Base-by-base conservation (phyloP, 352 stramenopile genomes). In the Phytophthora foliorum region DNA sequence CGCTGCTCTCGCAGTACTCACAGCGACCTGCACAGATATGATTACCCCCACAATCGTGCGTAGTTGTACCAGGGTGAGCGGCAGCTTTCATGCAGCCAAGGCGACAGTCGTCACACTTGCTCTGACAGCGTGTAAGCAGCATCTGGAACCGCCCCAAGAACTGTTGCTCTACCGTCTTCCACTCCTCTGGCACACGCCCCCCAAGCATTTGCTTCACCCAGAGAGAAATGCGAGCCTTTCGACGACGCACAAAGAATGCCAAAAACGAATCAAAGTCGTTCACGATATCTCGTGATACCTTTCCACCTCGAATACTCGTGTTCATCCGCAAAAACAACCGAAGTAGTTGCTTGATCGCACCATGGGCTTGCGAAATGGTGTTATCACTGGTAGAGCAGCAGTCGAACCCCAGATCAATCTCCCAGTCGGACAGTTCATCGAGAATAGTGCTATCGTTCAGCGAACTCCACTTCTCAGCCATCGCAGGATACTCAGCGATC, bases 21-120 rank as follows among this genome's bases (percentile, higher is more conserved):
- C 87, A 95, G 2, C 66, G 44, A 25, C 68, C 69, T 19, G 58
- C 32, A 39, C 88, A 93, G 0, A 58, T 38, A 52, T 93, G 88
- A 29, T 44, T 82, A 0, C 69, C 85, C 14, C 69, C 71, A 55
- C 88, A 95, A 45, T 91, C 64, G 52, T 95, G 88, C 0, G 19
- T 21, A 0, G 31, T 57, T 17, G 53, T 63, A 1, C 63, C 55
- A 0, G 63, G 25, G 53, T 93, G 85, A 10, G 70, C 41, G 6
- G 77, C 77, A 22, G 74, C 65, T 36, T 91, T 80, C 81, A 93
- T 84, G 22, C 88, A 95, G 0, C 88, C 82, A 17, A 93, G 63
- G 10, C 78, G 75, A 17, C 83, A 93, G 0, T 76, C 27, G 2
- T 63, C 65, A 45, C 88, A 95, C 6, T 74, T 65, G 50, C 82